These are phyloP conservation scores for Fusarium beomiforme DNA, from an alignment of 2,329 filamentous ascomycete genomes.

Conservation along the genomic window DNA sequence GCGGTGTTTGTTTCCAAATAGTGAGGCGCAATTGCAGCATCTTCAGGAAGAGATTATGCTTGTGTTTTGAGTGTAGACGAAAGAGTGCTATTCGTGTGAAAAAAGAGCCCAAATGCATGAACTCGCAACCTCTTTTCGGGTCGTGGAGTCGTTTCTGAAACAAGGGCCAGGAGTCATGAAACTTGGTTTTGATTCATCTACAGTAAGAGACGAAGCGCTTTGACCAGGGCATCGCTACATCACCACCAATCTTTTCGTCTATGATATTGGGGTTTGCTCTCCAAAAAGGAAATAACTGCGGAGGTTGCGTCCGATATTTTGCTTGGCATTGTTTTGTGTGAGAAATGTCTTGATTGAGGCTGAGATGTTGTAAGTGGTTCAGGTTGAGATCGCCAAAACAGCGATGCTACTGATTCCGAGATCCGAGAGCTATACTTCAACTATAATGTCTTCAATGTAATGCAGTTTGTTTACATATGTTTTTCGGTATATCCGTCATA, in stretches of 20 bases:
- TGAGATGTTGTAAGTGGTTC: background rate
- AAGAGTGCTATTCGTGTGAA: conserved; percentile 6
- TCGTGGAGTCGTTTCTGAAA: conserved; percentile 26
- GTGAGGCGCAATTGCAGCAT: conserved; percentile 23
- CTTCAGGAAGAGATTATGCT: conserved; percentile 36
- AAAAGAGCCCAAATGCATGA: conserved; percentile 11
- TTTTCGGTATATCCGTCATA: conserved; percentile 20
- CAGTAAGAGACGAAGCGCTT: conserved; percentile 33
- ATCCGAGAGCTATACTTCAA: background rate
- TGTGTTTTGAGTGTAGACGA: conserved; percentile 8
- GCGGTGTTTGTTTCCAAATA: conserved; percentile 26
- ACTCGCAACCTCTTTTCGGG: conserved; percentile 10
- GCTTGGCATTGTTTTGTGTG: conserved; percentile 8
- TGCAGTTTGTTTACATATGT: conserved; percentile 3
- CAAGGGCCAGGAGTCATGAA: conserved; percentile 23
- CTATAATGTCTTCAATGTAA: background rate
- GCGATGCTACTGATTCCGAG: background rate
- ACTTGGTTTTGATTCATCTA: conserved; percentile 29
- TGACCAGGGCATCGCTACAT: conserved; percentile 18
- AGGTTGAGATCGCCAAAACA: background rate
- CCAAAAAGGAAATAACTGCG: background rate
- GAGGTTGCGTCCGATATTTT: background rate
- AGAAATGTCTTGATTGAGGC: background rate
- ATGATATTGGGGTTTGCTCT: conserved; percentile 1
- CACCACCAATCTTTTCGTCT: background rate